Conservation (phyloP, 306 rosid genomes). For the Argentina anserina region DNA sequence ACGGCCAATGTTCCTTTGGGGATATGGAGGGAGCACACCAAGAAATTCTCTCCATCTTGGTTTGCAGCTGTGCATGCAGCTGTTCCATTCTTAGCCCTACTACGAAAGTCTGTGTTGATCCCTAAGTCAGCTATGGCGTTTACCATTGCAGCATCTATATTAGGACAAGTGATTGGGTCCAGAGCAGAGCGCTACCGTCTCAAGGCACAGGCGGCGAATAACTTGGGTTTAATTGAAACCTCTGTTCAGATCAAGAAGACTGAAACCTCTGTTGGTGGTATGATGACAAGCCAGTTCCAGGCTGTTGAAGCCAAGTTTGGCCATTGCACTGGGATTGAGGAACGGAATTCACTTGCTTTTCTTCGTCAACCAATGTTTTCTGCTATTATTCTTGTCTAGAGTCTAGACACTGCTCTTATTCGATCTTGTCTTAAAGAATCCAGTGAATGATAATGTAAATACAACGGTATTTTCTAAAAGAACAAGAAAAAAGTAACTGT, state of each 20-base stretch:
- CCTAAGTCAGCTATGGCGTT: conserved; percentile 98
- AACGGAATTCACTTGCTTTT: conserved; percentile 55
- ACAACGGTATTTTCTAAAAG: too few species aligned
- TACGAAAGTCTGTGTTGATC: conserved; percentile 84
- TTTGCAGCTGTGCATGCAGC: conserved; percentile 95
- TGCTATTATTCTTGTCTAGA: too few species aligned
- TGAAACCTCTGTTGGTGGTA: conserved; percentile 31
- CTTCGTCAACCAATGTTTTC: conserved; percentile 53
- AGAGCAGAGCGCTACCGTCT: conserved; percentile 80
- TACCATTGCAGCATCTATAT: conserved; percentile 83
- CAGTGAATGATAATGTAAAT: too few species aligned
- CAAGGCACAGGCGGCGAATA: conserved; percentile 47
- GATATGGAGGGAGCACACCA: conserved; percentile 91
- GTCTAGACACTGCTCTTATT: too few species aligned
- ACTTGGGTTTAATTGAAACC: conserved; percentile 35
- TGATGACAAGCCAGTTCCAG: conserved; percentile 30
- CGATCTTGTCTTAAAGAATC: too few species aligned
- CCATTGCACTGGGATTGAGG: conserved; percentile 47
- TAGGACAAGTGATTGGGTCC: conserved; percentile 90
- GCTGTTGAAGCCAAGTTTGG: conserved; percentile 35
- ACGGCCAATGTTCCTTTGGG: conserved; percentile 94
- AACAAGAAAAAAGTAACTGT: too few species aligned
- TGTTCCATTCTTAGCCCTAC: conserved; percentile 91
- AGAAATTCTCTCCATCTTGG: conserved; percentile 93
- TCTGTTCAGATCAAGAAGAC: conserved; percentile 14